phyloP scores from a whole-genome alignment of 305 asterid species.

The Solanum aculeatissimum region DNA sequence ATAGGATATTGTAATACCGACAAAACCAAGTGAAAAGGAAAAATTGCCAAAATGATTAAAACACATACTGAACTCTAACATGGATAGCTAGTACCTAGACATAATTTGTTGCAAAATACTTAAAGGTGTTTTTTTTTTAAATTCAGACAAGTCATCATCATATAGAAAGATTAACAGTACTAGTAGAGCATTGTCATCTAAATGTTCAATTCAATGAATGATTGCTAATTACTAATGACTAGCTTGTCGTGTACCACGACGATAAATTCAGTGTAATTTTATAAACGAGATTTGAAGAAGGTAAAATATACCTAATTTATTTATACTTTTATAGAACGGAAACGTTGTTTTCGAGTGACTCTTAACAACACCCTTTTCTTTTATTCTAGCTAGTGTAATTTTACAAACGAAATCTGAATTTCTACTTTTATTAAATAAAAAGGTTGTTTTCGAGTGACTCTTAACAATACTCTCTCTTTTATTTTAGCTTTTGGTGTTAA shows the following conservation, averaged over 20 bases:
- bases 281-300: accelerated
- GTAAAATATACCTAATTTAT: background rate
- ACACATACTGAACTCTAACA: background rate
- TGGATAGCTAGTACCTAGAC: background rate
- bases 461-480: background rate
- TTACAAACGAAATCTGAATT: background rate
- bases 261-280: background rate
- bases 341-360: background rate
- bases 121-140: background rate
- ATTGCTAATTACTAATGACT: background rate
- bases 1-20: background rate
- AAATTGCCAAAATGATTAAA: background rate
- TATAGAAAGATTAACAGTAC: background rate
- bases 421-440: background rate
- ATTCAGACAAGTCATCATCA: background rate
- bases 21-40: background rate
- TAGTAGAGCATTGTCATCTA: background rate
- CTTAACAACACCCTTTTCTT: background rate
- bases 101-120: background rate
- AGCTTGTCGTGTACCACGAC: background rate
- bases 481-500: background rate
- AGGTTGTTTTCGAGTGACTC: background rate
- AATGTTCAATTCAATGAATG: background rate
- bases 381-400: background rate
- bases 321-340: background rate